Percentiles rank a stretch among this genome's conserved stretches.
These are phyloP conservation scores for Evansstolkia leycettana DNA, from an alignment of 495 filamentous ascomycete species.

Conservation along the genomic window DNA sequence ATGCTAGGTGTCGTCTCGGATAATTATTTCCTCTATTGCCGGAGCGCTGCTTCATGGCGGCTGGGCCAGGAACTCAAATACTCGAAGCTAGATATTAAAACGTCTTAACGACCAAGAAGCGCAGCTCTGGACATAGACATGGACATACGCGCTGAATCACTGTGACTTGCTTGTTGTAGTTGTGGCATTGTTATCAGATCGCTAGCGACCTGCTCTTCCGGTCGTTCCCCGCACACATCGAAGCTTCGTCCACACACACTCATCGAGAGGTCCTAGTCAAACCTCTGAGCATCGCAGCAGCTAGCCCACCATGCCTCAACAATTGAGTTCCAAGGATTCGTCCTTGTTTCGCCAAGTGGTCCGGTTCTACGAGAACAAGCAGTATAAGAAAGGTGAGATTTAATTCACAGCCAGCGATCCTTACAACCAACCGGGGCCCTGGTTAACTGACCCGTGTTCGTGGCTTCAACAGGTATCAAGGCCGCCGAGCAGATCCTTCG, in stretches of 20 bases:
- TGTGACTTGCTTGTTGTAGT: no score
- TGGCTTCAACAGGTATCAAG: slow-evolving; percentile 56
- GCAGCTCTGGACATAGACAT: no score
- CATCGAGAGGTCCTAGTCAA: slow-evolving; percentile 9
- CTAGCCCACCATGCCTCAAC: slow-evolving; percentile 57
- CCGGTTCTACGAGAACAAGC: slow-evolving; percentile 92
- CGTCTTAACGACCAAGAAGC: not conserved
- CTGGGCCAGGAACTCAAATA: no score
- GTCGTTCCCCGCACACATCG: slow-evolving; percentile 29
- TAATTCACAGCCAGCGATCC: not conserved
- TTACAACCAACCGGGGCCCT: not conserved
- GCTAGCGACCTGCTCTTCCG: not conserved
- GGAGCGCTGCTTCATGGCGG: not conserved
- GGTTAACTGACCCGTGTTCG: slow-evolving; percentile 8
- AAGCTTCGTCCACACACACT: slow-evolving; percentile 25
- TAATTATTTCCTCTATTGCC: slow-evolving; percentile 7
- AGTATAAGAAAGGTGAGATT: slow-evolving; percentile 78
- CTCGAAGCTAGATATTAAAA: not conserved
- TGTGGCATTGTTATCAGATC: no score
- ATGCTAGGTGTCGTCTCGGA: slow-evolving; percentile 7
- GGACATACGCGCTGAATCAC: no score
- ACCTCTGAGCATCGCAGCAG: slow-evolving; percentile 14
- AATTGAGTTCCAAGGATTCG: slow-evolving; percentile 77
- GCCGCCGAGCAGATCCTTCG: slow-evolving; percentile 86
- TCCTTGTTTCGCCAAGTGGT: slow-evolving; percentile 89